Evolutionary conservation across 2,329 filamentous ascomycete genomes (phyloP).

Genomic region (Colletotrichum simmondsii): DNA sequence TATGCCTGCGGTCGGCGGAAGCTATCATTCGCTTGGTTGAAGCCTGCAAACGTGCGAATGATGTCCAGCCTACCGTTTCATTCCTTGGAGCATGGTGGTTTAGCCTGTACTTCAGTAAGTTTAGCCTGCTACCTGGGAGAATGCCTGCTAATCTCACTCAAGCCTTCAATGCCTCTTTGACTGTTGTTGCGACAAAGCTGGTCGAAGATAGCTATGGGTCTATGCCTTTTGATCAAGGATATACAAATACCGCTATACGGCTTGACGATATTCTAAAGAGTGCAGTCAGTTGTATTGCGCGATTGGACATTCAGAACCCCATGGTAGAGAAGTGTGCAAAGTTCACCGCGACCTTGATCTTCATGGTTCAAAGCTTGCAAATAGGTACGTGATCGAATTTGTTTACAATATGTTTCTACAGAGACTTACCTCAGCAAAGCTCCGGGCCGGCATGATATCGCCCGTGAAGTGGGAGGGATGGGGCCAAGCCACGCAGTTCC

Average conservation of each 20-base stretch:
- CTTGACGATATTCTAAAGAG: slow-evolving; percentile 17
- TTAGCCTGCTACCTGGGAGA: neutral
- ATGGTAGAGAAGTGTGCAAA: slow-evolving; percentile 32
- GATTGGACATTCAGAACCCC: slow-evolving; percentile 18
- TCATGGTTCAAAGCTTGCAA: slow-evolving; percentile 15
- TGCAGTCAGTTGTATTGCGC: slow-evolving; percentile 12
- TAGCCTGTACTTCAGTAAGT: slow-evolving; percentile 44
- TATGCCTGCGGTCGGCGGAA: slow-evolving; percentile 39
- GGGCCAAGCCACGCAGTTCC: neutral
- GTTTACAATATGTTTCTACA: too few species aligned
- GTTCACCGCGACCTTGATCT: slow-evolving; percentile 21
- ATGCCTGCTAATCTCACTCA: neutral
- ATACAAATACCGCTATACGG: neutral
- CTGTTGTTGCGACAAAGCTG: slow-evolving; percentile 21
- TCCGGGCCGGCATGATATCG: neutral
- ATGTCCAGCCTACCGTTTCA: slow-evolving; percentile 15
- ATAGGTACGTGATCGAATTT: neutral
- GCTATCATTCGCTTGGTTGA: slow-evolving; percentile 38
- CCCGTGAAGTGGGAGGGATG: neutral
- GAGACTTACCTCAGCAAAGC: neutral
- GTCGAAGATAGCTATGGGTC: slow-evolving; percentile 7
- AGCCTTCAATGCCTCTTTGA: slow-evolving; percentile 31
- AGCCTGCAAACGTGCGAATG: slow-evolving; percentile 30
- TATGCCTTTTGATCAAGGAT: neutral
- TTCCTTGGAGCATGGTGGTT: slow-evolving; percentile 46